Conservation (phyloP, 495 filamentous ascomycete genomes). For the Aspergillus affinis region DNA sequence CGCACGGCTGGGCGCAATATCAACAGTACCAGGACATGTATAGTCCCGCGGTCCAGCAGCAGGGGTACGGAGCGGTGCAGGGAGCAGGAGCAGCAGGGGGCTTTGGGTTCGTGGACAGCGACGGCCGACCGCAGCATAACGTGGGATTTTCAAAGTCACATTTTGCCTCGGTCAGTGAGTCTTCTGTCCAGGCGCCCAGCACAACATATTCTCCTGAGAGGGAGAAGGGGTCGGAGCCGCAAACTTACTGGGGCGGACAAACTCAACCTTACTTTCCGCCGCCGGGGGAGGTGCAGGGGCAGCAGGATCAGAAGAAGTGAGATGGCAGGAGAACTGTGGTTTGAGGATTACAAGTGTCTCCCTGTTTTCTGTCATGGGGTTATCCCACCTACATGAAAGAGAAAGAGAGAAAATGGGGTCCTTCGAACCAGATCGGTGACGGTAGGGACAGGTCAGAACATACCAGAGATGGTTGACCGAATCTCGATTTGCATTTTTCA, state of each 20-base stretch:
- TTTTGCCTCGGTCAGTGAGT: slow-evolving; percentile 1
- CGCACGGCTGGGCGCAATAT: slow-evolving; percentile 24
- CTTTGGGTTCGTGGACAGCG: slow-evolving; percentile 25
- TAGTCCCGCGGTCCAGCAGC: slow-evolving; percentile 11
- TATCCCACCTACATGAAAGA: not conserved
- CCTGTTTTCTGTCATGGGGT: not conserved
- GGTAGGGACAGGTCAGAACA: not conserved
- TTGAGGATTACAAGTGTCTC: too few species aligned
- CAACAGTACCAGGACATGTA: slow-evolving; percentile 13
- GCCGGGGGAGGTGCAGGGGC: not conserved
- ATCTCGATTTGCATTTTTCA: not conserved
- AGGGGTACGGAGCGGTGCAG: slow-evolving; percentile 13
- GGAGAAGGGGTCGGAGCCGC: not conserved
- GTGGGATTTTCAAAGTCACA: slow-evolving; percentile 14
- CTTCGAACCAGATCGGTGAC: too few species aligned
- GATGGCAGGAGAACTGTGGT: not conserved
- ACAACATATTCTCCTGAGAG: slow-evolving; percentile 5
- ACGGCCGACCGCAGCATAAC: slow-evolving; percentile 20
- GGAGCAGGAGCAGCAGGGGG: slow-evolving; percentile 3
- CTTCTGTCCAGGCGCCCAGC: not conserved
- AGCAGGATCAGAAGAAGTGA: not conserved
- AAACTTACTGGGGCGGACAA: not conserved
- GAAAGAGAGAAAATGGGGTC: too few species aligned
- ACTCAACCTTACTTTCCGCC: not conserved
- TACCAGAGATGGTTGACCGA: not conserved